Conservation (phyloP, 202 grass and related monocot species). For the Eragrostis tef region DNA sequence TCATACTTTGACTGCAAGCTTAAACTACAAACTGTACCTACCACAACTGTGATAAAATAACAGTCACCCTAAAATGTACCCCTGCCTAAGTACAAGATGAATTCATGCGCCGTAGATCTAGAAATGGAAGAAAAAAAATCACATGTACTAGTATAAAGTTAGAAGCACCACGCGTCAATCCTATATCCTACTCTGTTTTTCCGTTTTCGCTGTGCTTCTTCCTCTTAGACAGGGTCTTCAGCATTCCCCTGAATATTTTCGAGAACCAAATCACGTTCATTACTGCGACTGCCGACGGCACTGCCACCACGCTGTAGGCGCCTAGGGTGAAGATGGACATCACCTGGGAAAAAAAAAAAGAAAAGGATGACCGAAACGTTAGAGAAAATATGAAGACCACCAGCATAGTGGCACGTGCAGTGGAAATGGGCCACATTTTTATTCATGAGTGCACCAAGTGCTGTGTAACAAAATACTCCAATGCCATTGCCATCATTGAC, state of each 20-base stretch:
- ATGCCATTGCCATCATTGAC: background rate
- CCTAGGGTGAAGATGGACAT: conserved; percentile 73
- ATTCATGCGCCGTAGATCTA: background rate
- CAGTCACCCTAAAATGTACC: background rate
- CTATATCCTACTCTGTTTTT: conserved; percentile 34
- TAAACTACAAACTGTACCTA: too few species aligned
- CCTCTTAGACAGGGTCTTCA: conserved; percentile 68
- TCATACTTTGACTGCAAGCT: background rate
- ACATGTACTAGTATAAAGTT: too few species aligned
- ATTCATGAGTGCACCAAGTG: too few species aligned
- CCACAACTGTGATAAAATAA: background rate
- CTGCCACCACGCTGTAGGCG: conserved; percentile 63
- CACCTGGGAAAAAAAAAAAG: conserved; percentile 53
- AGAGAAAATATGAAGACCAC: background rate
- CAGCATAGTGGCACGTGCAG: background rate
- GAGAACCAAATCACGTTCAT: conserved; percentile 89
- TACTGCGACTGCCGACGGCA: conserved; percentile 52
- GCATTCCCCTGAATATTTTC: conserved; percentile 86
- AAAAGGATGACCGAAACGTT: background rate
- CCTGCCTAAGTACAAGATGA: background rate
- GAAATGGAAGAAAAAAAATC: background rate
- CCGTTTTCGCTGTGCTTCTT: conserved; percentile 41
- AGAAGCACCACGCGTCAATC: too few species aligned
- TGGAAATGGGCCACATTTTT: too few species aligned
- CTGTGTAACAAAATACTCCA: too few species aligned